phyloP scores from a whole-genome alignment of 2,329 filamentous ascomycete genomes.

The Xylariaceae sp. region DNA sequence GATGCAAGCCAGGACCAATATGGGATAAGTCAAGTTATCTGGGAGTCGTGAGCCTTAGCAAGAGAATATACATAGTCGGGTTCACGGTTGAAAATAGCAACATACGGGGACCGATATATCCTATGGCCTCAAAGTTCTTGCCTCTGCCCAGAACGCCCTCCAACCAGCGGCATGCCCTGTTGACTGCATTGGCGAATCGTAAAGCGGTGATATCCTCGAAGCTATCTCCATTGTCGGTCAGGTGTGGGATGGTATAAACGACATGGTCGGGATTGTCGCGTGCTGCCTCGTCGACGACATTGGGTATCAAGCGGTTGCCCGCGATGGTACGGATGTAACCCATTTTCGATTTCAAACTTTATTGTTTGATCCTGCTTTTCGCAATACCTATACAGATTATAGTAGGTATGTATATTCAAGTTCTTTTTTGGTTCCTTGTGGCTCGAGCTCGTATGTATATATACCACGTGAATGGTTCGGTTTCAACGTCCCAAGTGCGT shows the following conservation, averaged over 20 bases:
- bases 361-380: neutral
- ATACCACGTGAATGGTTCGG: neutral
- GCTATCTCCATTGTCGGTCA: constrained; percentile 21
- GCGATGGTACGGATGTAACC: constrained; percentile 12
- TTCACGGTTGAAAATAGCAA: neutral
- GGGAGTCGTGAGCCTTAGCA: constrained; percentile 8
- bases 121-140: constrained; percentile 22
- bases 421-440: neutral
- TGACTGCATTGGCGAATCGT: constrained; percentile 23
- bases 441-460: neutral
- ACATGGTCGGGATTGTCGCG: constrained; percentile 20
- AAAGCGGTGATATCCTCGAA: constrained; percentile 23
- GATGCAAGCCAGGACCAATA: constrained; percentile 22
- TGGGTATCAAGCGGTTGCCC: constrained; percentile 22
- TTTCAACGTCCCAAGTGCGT: neutral
- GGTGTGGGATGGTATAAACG: constrained; percentile 23
- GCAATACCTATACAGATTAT: neutral
- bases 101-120: constrained; percentile 24
- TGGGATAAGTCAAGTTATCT: constrained; percentile 24
- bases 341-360: constrained; percentile 9
- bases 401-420: neutral
- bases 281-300: constrained; percentile 23
- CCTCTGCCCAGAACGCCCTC: constrained; percentile 19
- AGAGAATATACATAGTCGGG: neutral
- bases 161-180: constrained; percentile 21